Evolutionary conservation across 2,329 filamentous ascomycete species (phyloP).

Genomic region (Boeremia exigua): DNA sequence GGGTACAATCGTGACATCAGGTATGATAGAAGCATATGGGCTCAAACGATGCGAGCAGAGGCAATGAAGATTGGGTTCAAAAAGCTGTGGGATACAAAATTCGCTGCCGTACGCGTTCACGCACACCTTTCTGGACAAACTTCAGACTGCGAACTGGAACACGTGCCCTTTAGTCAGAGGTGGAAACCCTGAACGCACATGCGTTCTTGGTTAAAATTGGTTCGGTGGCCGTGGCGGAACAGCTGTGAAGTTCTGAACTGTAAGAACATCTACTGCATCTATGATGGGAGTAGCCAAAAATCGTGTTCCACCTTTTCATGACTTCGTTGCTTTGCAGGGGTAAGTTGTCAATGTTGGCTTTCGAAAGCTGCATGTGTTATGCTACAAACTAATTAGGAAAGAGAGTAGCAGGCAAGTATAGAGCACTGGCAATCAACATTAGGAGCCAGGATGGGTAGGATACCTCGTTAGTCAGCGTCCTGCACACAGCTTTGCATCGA

Average conservation of each 20-base stretch:
- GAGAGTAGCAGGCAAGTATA: too few relatives aligned
- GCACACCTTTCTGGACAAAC: conserved; percentile 16
- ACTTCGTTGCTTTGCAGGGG: too few relatives aligned
- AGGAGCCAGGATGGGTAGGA: too few relatives aligned
- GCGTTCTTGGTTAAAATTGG: conserved; percentile 1
- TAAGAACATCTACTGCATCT: neutral
- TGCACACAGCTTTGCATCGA: too few relatives aligned
- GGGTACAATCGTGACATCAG: conserved; percentile 11
- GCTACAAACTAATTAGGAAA: too few relatives aligned
- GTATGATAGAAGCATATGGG: conserved; percentile 9
- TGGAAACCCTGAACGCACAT: conserved; percentile 10
- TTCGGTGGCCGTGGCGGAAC: conserved; percentile 9
- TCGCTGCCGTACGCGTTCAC: conserved; percentile 13
- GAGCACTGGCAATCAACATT: too few relatives aligned
- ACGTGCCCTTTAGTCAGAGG: conserved; percentile 1
- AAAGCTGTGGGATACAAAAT: conserved; percentile 12
- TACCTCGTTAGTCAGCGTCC: too few relatives aligned
- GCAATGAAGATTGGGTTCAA: conserved; percentile 14
- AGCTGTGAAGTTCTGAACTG: conserved; percentile 6
- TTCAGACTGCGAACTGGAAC: conserved; percentile 12
- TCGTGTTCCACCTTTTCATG: too few relatives aligned
- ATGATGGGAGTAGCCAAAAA: too few relatives aligned
- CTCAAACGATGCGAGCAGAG: conserved; percentile 14
- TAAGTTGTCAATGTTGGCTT: too few relatives aligned
- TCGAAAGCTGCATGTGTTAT: too few relatives aligned